phyloP scores from a whole-genome alignment of 345 rosid species.

The Raphanus raphanistrum region DNA sequence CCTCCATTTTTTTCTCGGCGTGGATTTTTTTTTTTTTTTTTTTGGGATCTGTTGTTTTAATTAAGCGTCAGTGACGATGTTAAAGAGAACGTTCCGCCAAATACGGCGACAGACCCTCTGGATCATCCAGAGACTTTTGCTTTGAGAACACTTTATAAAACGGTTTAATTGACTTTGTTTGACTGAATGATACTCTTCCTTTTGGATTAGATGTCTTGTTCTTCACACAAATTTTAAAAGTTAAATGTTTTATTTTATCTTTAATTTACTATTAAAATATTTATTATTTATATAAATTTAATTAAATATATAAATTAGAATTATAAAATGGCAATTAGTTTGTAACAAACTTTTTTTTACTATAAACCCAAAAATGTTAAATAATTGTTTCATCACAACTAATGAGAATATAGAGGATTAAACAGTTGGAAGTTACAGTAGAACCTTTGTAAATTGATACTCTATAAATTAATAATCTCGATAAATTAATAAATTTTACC shows the following conservation, averaged over 20 bases:
- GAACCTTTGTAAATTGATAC: too few relatives aligned
- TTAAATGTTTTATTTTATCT: neutral
- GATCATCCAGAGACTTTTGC: neutral
- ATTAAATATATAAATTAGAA: neutral
- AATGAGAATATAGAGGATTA: too few relatives aligned
- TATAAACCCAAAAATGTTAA: neutral
- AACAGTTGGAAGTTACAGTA: too few relatives aligned
- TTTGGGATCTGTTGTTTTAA: slow-evolving; percentile 5
- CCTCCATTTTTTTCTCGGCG: slow-evolving; percentile 55
- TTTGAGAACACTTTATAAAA: neutral
- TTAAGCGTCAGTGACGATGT: neutral
- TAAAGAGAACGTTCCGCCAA: neutral
- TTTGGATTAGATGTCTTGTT: neutral
- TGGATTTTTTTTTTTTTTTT: neutral
- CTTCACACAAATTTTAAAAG: neutral
- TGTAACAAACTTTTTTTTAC: neutral
- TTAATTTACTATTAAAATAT: too few relatives aligned
- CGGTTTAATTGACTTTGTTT: neutral
- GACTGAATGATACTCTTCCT: neutral
- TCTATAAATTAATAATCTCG: too few relatives aligned
- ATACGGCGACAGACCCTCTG: neutral
- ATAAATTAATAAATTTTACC: too few relatives aligned
- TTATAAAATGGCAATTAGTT: neutral
- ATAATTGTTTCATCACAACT: too few relatives aligned
- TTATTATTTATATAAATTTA: too few relatives aligned